Conservation (phyloP, 108 stramenopile species). For the Conticribra guillardii region DNA sequence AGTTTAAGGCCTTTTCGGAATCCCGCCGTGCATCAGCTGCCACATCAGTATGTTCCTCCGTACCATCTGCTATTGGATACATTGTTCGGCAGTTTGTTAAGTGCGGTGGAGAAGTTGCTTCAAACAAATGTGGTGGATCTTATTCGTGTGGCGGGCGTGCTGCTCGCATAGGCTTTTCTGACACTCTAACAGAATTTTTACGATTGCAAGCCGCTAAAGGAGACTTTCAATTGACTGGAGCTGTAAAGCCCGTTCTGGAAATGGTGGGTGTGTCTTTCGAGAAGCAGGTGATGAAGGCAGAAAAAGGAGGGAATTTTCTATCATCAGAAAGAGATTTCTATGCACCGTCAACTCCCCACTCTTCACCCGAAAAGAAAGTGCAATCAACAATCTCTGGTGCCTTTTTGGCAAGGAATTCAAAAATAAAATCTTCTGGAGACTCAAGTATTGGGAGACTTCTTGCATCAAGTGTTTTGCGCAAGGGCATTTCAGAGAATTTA, state of each 20-base stretch:
- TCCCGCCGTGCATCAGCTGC: conserved; percentile 36
- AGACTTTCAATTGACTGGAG: conserved; percentile 51
- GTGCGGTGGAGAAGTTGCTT: conserved; percentile 72
- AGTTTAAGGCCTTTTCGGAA: conserved; percentile 53
- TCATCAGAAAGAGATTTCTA: conserved; percentile 26
- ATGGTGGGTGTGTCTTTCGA: conserved; percentile 81
- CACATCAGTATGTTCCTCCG: conserved; percentile 51
- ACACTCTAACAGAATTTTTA: conserved; percentile 58
- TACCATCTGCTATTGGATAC: conserved; percentile 56
- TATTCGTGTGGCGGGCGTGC: conserved; percentile 81
- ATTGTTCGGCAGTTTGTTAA: conserved; percentile 77
- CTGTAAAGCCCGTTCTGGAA: conserved; percentile 53
- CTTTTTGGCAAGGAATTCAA: conserved; percentile 54
- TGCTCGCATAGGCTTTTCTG: conserved; percentile 68
- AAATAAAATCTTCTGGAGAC: conserved; percentile 71
- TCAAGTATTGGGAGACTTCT: conserved; percentile 64
- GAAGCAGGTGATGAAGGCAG: conserved; percentile 54
- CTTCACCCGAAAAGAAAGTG: conserved; percentile 39
- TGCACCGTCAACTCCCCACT: conserved; percentile 37
- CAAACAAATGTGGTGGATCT: conserved; percentile 67
- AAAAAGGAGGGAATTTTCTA: conserved; percentile 6
- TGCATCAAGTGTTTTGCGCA: conserved; percentile 64
- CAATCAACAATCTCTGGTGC: conserved; percentile 29
- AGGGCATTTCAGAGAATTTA: conserved; percentile 72
- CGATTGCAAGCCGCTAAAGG: conserved; percentile 54